Base-by-base conservation (phyloP, 371 early-diverging fungal species). In the Smittium mucronatum region DNA sequence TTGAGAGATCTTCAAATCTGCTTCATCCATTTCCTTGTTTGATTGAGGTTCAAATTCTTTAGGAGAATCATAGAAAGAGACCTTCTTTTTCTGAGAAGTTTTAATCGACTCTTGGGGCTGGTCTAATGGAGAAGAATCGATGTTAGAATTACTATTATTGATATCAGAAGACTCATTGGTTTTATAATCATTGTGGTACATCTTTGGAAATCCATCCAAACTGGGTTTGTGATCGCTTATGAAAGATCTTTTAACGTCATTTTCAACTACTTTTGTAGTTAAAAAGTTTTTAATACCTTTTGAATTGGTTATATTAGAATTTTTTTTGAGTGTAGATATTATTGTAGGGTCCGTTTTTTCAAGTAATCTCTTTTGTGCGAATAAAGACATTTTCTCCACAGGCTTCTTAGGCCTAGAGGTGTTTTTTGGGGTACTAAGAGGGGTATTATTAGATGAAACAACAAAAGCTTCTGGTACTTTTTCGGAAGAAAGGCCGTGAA, bases 341-440 rank as follows among this genome's bases (percentile, higher is more conserved):
- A 64, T 74, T 74, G 2, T 73, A 74, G 31, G 75, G 34, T 34
- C 73, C 69, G 1, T 26, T 28, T 59, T 72, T 31, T 72, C 78
- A 58, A 75, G 72, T 21, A 75, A 74, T 26, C 80, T 68, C 1
- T 36, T 64, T 70, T 80, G 80, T 21, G 80, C 80, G 72, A 80
- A 80, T 15, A 80, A 69, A 0, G 80, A 80, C 36, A 75, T 60
- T 31, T 75, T 79, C 34, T 78, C 76, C 33, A 26, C 59, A 28
- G 70, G 72, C 26, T 47, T 64, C 2, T 2, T 21, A 31, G 30
- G 26, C n/a, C n/a, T n/a, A n/a, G n/a, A n/a, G n/a, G n/a, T n/a
- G n/a, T n/a, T n/a, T n/a, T n/a, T n/a, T n/a, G n/a, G n/a, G n/a
- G n/a, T n/a, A n/a, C n/a, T n/a, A n/a, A n/a, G n/a, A n/a, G n/a